phyloP scores from a whole-genome alignment of 495 filamentous ascomycete genomes.

The Haplographium delicatum region DNA sequence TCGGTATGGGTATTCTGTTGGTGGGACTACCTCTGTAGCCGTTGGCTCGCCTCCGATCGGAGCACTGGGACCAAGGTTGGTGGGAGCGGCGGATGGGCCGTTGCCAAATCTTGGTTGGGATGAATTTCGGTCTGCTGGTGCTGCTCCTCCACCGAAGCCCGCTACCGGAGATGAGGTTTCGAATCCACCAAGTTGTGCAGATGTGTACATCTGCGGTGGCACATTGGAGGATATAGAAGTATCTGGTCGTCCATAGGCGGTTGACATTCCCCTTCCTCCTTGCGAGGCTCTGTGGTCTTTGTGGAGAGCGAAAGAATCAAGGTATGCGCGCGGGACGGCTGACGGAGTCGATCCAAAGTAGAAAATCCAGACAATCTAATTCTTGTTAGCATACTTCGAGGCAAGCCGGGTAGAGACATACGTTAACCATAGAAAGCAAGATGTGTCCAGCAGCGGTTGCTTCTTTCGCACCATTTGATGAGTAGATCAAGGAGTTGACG shows the following conservation, averaged over 20 bases:
- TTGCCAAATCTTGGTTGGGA: slow-evolving; percentile 52
- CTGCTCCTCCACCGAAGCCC: slow-evolving; percentile 30
- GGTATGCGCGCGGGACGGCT: slow-evolving; percentile 80
- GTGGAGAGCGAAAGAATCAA: slow-evolving; percentile 92
- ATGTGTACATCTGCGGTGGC: slow-evolving; percentile 95
- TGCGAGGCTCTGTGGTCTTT: slow-evolving; percentile 67
- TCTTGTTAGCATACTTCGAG: slow-evolving; percentile 3
- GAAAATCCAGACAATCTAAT: slow-evolving; percentile 94
- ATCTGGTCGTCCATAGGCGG: slow-evolving; percentile 66
- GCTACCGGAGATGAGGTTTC: slow-evolving; percentile 93
- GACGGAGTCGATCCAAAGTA: slow-evolving; percentile 93
- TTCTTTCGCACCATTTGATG: slow-evolving; percentile 61
- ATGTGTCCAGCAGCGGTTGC: slow-evolving; percentile 92
- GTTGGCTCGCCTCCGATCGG: slow-evolving; percentile 27
- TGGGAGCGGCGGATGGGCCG: slow-evolving; percentile 27
- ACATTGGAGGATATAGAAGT: slow-evolving; percentile 67
- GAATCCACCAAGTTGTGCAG: slow-evolving; percentile 87
- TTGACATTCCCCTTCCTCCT: slow-evolving; percentile 62
- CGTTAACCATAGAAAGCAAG: slow-evolving; percentile 89
- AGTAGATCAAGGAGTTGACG: slow-evolving; percentile 77
- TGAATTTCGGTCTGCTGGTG: slow-evolving; percentile 40
- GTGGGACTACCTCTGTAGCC: slow-evolving; percentile 64
- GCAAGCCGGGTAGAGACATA: slow-evolving; percentile 40
- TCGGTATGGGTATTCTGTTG: slow-evolving; percentile 92
- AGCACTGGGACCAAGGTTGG: slow-evolving; percentile 10